phyloP scores from a whole-genome alignment of 257 asterid species.

The Eucommia ulmoides region DNA sequence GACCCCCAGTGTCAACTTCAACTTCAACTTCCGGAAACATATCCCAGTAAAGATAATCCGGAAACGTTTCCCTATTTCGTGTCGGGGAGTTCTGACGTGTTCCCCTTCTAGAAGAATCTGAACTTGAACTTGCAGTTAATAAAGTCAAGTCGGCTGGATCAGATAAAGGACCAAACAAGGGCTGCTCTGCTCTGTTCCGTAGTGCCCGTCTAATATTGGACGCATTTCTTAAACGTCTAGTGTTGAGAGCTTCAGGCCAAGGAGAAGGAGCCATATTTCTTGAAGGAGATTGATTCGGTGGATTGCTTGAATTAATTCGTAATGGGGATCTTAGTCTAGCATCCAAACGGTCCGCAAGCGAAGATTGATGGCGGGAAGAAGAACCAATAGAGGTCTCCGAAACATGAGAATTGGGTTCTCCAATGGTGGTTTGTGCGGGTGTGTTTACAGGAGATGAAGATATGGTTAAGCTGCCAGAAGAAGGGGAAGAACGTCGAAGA shows the following conservation, averaged over 20 bases:
- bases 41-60: constrained; percentile 42
- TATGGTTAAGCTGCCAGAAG: constrained; percentile 31
- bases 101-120: constrained; percentile 40
- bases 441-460: constrained; percentile 27
- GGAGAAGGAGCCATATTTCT: constrained; percentile 32
- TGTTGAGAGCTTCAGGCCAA: constrained; percentile 35
- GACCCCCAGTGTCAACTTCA: constrained; percentile 40
- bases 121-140: constrained; percentile 34
- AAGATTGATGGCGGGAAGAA: constrained; percentile 15
- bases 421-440: constrained; percentile 23
- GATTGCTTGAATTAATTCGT: constrained; percentile 19
- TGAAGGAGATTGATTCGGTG: constrained; percentile 30
- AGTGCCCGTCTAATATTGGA: constrained; percentile 27
- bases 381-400: constrained; percentile 22
- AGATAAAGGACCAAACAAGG: constrained; percentile 29
- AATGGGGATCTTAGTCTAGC: constrained; percentile 24
- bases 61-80: constrained; percentile 30
- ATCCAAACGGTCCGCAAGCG: constrained; percentile 26
- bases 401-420: too few relatives aligned
- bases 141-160: constrained; percentile 61
- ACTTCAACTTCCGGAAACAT: constrained; percentile 27
- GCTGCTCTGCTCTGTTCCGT: constrained; percentile 32
- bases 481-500: constrained; percentile 20
- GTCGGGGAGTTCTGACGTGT: constrained; percentile 37
- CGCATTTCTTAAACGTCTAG: constrained; percentile 41